A percentile compares a stretch with the other conserved stretches of the same genome.
Conservation (phyloP, 2,329 filamentous ascomycete genomes). For the Cryphonectria carpinicola region DNA sequence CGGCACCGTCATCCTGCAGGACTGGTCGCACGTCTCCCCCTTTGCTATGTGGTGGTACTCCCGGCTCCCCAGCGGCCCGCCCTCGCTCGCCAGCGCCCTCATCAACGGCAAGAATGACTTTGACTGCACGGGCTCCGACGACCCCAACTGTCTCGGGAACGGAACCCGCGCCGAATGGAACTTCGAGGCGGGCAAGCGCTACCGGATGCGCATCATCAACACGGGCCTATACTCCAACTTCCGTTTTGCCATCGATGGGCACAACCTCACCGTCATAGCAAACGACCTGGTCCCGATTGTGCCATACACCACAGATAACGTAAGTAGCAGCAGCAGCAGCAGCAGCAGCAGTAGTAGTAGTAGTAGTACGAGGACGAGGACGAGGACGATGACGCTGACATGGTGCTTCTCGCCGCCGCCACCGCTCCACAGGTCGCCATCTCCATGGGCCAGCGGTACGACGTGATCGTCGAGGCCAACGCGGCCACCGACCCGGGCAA, state of each 20-base stretch:
- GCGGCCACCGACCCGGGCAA: slow-evolving; percentile 8
- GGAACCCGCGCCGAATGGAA: slow-evolving; percentile 35
- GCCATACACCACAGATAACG: slow-evolving; percentile 53
- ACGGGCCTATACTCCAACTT: slow-evolving; percentile 47
- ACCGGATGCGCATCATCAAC: slow-evolving; percentile 53
- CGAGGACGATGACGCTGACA: no score
- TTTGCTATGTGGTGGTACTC: slow-evolving; percentile 28
- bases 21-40: slow-evolving; percentile 48
- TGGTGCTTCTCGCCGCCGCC: no score
- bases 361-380: no score
- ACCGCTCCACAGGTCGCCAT: slow-evolving; percentile 35
- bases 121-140: slow-evolving; percentile 13
- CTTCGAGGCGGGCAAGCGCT: slow-evolving; percentile 42
- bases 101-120: slow-evolving; percentile 12
- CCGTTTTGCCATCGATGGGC: slow-evolving; percentile 58
- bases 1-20: slow-evolving; percentile 50
- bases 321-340: slow-evolving; percentile 31
- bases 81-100: slow-evolving; percentile 7
- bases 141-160: slow-evolving; percentile 27
- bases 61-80: background rate
- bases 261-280: slow-evolving; percentile 60
- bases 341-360: no score
- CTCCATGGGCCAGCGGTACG: slow-evolving; percentile 43
- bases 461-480: slow-evolving; percentile 28
- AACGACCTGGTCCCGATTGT: slow-evolving; percentile 60